Evolutionary conservation across 345 rosid genomes (phyloP).

Genomic region (Aethionema arabicum): DNA sequence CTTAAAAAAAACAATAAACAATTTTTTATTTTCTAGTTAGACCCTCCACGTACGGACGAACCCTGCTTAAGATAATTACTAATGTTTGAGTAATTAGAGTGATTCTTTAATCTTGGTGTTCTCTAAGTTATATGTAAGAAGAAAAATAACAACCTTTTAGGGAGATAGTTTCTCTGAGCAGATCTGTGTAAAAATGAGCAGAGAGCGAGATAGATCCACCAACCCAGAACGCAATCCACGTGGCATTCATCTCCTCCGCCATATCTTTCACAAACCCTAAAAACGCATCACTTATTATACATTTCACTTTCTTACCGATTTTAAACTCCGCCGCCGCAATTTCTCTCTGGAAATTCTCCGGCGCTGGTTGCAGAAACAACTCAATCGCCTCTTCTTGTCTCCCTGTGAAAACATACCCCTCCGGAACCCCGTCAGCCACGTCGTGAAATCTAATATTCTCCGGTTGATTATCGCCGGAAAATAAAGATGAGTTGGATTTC

Average conservation of each 20-base stretch:
- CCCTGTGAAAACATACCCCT: constrained; percentile 29
- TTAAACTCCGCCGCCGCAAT: constrained; percentile 43
- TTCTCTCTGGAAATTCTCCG: constrained; percentile 33
- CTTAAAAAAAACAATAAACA: too few relatives aligned
- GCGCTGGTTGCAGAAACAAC: constrained; percentile 45
- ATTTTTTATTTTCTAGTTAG: too few relatives aligned
- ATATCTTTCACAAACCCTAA: constrained; percentile 44
- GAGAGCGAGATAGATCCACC: constrained; percentile 44
- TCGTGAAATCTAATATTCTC: constrained; percentile 43
- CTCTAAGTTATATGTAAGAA: too few relatives aligned
- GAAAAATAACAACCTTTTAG: constrained; percentile 16
- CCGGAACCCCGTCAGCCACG: constrained; percentile 38
- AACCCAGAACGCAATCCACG: constrained; percentile 54
- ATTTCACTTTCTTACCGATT: constrained; percentile 42
- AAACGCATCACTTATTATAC: constrained; percentile 57
- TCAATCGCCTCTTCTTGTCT: constrained; percentile 45
- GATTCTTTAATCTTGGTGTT: too few relatives aligned
- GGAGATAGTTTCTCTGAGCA: constrained; percentile 31
- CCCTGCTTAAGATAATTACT: too few relatives aligned
- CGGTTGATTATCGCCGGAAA: constrained; percentile 22
- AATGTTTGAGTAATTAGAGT: too few relatives aligned
- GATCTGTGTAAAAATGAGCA: constrained; percentile 45
- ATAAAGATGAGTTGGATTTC: constrained; percentile 39
- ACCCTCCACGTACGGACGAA: too few relatives aligned
- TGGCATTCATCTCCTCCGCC: constrained; percentile 36